Evolutionary conservation across 139 green algal species (phyloP), one percentile per base, ranked within the genome.

Genomic region (Trebouxia sp.): DNA sequence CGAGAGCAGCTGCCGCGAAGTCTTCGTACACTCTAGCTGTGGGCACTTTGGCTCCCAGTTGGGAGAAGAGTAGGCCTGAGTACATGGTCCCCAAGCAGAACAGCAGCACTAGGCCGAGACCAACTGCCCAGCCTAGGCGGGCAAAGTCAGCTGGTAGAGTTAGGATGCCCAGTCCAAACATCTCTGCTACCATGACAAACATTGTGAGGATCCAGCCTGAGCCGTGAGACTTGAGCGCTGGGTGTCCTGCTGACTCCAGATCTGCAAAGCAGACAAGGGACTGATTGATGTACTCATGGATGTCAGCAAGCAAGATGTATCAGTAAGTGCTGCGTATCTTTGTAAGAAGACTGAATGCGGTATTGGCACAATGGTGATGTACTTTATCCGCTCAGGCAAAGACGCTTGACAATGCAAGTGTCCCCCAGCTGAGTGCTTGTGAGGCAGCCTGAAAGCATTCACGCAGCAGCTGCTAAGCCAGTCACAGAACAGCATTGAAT

Each of bases 21-120:
- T 89, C 65, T 35, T 89, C 85, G 72, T 88, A 86, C 12, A 85
- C 77, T 6, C 56, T 26, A 5, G 85, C 83, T n/a, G 24, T 28
- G 6, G 85, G 83, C n/a, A 88, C 56, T 69, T 30, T 65, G 26
- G 42, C 41, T 37, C 69, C 43, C 4, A 77, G 69, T 26, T 77
- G 62, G 43, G 75, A 56, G 35, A 88, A 89, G 10, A 89, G 76
- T n/a, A 65, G 30, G 8, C 85, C 85, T 17, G 81, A 79, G 80
- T 89, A 89, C 9, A 76, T 75, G 8, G 62, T 81, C 14, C 76
- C 83, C 35, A 79, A 7, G n/a, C 53, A 65, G 50, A 88, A 85
- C 26, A 80, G 32, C 17, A 51, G 9, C 10, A 83, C 30, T 48
- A 83, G 75, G 1, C 53, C 22, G 20, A 82, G 74, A 24, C 51